A percentile compares a stretch with the other conserved stretches of the same genome.
Evolutionary conservation across 768 basidiomycete species (phyloP).

Genomic region (Tricholoma matsutake): DNA sequence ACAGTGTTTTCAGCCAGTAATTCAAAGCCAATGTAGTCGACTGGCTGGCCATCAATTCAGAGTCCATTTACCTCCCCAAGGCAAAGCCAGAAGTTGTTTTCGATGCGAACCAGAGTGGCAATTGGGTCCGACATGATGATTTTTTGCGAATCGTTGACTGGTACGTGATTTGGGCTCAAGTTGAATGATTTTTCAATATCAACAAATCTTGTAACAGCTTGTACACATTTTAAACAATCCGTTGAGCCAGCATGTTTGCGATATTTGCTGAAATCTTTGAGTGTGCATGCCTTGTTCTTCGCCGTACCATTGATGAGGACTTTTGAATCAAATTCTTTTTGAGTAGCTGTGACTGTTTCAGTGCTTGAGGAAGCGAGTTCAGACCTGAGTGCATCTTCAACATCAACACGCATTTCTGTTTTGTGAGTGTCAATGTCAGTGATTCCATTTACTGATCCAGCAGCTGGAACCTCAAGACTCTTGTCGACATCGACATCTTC

Average conservation of each 20-base stretch:
- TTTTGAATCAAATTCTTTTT: neutral
- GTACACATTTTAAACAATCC: neutral
- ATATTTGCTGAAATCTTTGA: neutral
- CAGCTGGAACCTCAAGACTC: neutral
- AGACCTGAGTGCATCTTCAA: neutral
- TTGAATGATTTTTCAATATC: neutral
- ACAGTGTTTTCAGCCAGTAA: neutral
- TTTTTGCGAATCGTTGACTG: neutral
- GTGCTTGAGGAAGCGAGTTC: neutral
- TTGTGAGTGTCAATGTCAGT: neutral
- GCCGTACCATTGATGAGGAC: neutral
- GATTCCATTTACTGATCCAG: neutral
- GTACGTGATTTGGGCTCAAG: neutral
- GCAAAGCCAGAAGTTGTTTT: neutral
- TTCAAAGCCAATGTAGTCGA: neutral
- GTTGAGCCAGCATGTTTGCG: neutral
- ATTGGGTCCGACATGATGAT: neutral
- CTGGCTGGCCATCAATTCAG: neutral
- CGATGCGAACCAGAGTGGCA: neutral
- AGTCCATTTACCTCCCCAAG: neutral
- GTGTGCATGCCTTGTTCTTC: neutral
- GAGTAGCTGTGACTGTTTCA: neutral
- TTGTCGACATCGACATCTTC: neutral
- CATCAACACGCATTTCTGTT: neutral
- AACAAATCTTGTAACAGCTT: neutral